phyloP scores from a whole-genome alignment of 768 basidiomycete species.

The Macrocybe gigantea region DNA sequence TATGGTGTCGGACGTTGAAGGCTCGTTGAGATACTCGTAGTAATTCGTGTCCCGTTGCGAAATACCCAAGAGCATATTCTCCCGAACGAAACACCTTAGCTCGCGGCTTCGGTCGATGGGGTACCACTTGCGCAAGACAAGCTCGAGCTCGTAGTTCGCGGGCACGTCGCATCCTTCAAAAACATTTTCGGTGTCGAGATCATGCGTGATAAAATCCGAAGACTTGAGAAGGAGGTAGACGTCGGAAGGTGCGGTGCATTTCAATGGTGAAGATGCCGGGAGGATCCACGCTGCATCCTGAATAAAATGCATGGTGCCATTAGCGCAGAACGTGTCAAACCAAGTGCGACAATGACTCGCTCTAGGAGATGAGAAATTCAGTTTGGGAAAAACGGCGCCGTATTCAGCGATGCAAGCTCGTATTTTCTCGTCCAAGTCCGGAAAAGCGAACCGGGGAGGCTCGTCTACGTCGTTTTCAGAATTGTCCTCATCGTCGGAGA shows the following conservation, averaged over 20 bases:
- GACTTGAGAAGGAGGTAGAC: slow-evolving; percentile 91
- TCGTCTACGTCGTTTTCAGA: slow-evolving; percentile 19
- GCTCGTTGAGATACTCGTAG: slow-evolving; percentile 81
- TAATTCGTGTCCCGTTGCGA: slow-evolving; percentile 86
- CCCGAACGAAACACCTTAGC: slow-evolving; percentile 84
- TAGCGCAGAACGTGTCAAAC: neutral
- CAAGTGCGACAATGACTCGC: slow-evolving; percentile 27
- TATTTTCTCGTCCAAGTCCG: slow-evolving; percentile 74
- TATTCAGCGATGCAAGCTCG: slow-evolving; percentile 58
- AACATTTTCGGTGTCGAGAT: slow-evolving; percentile 51
- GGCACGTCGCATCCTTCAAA: slow-evolving; percentile 56
- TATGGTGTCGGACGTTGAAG: slow-evolving; percentile 46
- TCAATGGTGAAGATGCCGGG: slow-evolving; percentile 75
- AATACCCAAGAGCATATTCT: slow-evolving; percentile 64
- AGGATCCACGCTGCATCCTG: slow-evolving; percentile 93
- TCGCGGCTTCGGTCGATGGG: slow-evolving; percentile 80
- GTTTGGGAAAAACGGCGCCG: slow-evolving; percentile 88
- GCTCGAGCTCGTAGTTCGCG: slow-evolving; percentile 58
- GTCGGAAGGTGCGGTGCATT: slow-evolving; percentile 84
- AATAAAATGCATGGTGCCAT: neutral
- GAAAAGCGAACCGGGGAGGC: slow-evolving; percentile 56
- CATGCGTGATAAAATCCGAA: slow-evolving; percentile 84
- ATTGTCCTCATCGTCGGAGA: slow-evolving; percentile 55
- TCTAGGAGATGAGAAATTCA: slow-evolving; percentile 94
- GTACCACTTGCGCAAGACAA: slow-evolving; percentile 90